Base-by-base conservation (phyloP, 1,139 yeast species). In the Lodderomyces oxycetoniae region DNA sequence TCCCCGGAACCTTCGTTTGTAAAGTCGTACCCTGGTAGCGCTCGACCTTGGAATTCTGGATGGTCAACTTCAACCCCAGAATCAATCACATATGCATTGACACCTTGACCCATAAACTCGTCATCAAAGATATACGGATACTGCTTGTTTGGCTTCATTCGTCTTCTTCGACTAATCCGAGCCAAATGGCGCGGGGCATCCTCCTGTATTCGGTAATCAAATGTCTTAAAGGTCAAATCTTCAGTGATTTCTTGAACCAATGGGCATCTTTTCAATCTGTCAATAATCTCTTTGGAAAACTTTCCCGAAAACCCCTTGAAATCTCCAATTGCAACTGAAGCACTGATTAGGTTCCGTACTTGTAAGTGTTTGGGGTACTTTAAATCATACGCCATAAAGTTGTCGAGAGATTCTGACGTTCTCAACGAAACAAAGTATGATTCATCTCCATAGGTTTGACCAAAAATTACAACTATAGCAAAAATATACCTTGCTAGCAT, bases 51-150 rank as follows among this genome's bases (percentile, higher is more conserved):
- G 49, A 84, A 80, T 28, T 83, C 85, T 0, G 77, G 76, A 47
- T 80, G 83, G 1, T 63, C 66, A 12, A 63, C 50, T 36, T 66
- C 64, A 17, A 84, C 59, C 0, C 95, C 95, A 1, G 94, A 81
- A 53, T 88, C 96, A 29, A 87, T 61, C n/a, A 88, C 75, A 53
- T 86, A 88, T 1, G 78, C 95, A 43, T 69, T 72, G 0, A 85
- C 83, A 11, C 70, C 76, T 6, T 56, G 33, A 2, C 61, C 65
- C 17, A 47, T 42, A 6, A 50, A 49, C 2, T 49, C 41, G 5
- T 38, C 43, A 27, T 61, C 57, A 35, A 56, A 66, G 23, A 46
- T 35, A 42, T 61, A 67, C 1, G 55, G 47, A 17, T 45, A 43
- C 9, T 41, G 36, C 20, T 42, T 43, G 17, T 44, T 37, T 20